Evolutionary conservation across 139 green algal genomes (phyloP), one percentile per base, ranked within the genome.

Genomic region (Mesotaenium endlicherianum): DNA sequence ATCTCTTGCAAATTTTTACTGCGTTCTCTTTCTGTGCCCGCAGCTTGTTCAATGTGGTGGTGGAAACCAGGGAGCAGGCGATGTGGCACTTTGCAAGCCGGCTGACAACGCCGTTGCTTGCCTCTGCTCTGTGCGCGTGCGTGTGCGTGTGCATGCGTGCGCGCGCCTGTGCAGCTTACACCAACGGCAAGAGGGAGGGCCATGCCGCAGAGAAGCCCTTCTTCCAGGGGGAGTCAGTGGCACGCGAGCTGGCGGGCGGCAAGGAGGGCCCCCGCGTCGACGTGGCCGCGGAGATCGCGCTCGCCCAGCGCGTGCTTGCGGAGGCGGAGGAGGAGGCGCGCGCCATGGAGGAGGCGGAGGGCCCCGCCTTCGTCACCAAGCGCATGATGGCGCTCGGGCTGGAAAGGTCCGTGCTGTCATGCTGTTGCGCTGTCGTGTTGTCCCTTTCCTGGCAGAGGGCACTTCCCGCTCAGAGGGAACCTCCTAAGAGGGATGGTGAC

Each of bases 121-220:
- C n/a, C n/a, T n/a, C n/a, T n/a, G n/a, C n/a, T n/a, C n/a, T n/a
- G n/a, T n/a, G n/a, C n/a, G n/a, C n/a, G n/a, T n/a, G n/a, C n/a
- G n/a, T n/a, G n/a, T n/a, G n/a, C n/a, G n/a, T n/a, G n/a, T n/a
- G n/a, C n/a, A n/a, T n/a, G n/a, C n/a, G n/a, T n/a, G n/a, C n/a
- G n/a, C n/a, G n/a, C 43, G 36, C 11, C 17, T 72, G 26, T 70
- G 41, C 80, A 82, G 83, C 83, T 2, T 88, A 77, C 39, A 60
- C 81, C 59, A 88, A 88, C 59, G 83, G 83, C 14, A 34, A 59
- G 58, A 77, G 83, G 17, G 41, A 82, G 45, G 83, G 83, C 38
- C 38, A 11, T 17, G 59, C 77, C 14, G 20, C 41, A n/a, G 83
- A 88, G 47, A 20, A 14, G 2, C 41, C 77, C 17, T 88, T 86